Evolutionary conservation across 2,329 filamentous ascomycete species (phyloP), one percentile per base, ranked within the genome.

Genomic region (Ophiostoma ulmi): DNA sequence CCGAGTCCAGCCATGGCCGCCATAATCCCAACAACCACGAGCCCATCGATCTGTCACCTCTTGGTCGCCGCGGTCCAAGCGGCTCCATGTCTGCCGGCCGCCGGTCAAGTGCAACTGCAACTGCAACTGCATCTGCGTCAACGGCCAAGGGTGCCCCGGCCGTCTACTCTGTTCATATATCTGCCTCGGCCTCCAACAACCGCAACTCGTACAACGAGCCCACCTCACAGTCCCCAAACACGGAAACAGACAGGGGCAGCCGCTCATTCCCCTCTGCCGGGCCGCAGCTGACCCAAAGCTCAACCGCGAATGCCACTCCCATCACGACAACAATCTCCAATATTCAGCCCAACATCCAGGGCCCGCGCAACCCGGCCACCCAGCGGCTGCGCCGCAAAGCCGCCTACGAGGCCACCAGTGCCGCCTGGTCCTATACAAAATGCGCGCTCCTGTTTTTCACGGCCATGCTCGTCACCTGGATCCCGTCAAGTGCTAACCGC

Each of bases 401-500:
- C 75, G 73, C 81, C 48, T 81, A 84, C 71, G 86, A 87, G 70
- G 81, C 87, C 26, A 88, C 85, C 76, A 88, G 84, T 48, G 89
- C 89, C 2, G 86, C 88, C 0, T 90, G 87, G 87, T 84, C 86
- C 1, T 92, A 92, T 77, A 87, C 89, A 70, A 90, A 90, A 75
- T 90, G 89, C 66, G 85, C 90, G 0, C 81, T 91, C 38, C 83
- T 92, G 10, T 91, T 92, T 82, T 92, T 92, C 79, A 83, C 87
- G 0, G 89, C 89, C 0, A 84, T 92, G 72, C 82, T 91, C 68
- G 85, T 92, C 36, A 91, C 90, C 6, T 92, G 90, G 90, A 87
- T 94, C 71, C 92, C 87, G 1, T 93, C 91, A 0, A 91, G 89
- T 31, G 85, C 90, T 72, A 95, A 96, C 78, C 85, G 92, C 11